Conservation (phyloP, 2,329 filamentous ascomycete species). For the Beauveria scarabaeidicola region DNA sequence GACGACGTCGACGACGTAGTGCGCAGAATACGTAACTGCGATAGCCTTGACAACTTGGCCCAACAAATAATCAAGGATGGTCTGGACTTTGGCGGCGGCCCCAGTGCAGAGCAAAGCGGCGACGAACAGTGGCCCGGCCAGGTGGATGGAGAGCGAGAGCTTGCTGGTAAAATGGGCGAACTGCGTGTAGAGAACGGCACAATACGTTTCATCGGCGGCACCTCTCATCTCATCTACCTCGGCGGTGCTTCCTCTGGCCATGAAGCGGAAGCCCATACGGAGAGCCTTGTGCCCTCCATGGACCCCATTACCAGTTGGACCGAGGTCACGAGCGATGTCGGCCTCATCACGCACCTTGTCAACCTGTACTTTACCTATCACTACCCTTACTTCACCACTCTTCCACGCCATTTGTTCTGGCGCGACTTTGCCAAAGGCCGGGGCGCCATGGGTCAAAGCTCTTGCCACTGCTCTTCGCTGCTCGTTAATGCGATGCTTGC, state of each 20-base stretch:
- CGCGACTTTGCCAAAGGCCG: constrained; percentile 72
- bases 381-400: constrained; percentile 88
- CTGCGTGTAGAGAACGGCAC: constrained; percentile 79
- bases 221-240: constrained; percentile 83
- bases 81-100: background rate
- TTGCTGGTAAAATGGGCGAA: constrained; percentile 90
- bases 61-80: constrained; percentile 38
- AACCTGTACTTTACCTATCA: constrained; percentile 99
- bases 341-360: constrained; percentile 76
- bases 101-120: constrained; percentile 27
- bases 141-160: constrained; percentile 60
- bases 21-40: constrained; percentile 79
- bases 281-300: constrained; percentile 44
- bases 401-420: constrained; percentile 81
- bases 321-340: constrained; percentile 67
- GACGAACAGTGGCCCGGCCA: constrained; percentile 34
- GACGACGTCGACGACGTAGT: constrained; percentile 77
- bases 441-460: constrained; percentile 44
- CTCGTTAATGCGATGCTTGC: constrained; percentile 92
- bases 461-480: constrained; percentile 76
- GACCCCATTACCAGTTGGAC: constrained; percentile 83
- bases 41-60: constrained; percentile 52
- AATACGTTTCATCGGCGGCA: constrained; percentile 86
- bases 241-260: constrained; percentile 37
- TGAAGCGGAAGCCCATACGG: constrained; percentile 32